These are phyloP conservation scores for Xylaria sp. DNA, from an alignment of 2,329 filamentous ascomycete genomes.

Conservation along the genomic window DNA sequence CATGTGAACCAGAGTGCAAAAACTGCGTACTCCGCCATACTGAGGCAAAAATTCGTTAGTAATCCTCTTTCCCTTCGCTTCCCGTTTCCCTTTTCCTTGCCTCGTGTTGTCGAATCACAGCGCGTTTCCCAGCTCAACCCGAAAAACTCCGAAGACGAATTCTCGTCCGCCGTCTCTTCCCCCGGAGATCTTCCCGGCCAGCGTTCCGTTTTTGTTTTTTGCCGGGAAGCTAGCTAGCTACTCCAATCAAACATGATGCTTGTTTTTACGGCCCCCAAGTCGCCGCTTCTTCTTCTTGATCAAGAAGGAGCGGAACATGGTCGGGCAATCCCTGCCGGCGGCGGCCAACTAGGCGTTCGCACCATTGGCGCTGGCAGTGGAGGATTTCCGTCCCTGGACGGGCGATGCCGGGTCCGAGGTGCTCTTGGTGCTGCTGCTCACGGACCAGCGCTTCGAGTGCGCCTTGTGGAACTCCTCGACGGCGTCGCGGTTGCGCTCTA, in stretches of 20 bases:
- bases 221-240: neutral
- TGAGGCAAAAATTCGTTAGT: slow-evolving; percentile 3
- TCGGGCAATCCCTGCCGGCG: neutral
- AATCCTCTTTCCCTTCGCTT: neutral
- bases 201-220: neutral
- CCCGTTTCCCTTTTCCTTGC: neutral
- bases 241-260: slow-evolving; percentile 3
- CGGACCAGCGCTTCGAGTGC: slow-evolving; percentile 58
- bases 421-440: slow-evolving; percentile 21
- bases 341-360: slow-evolving; percentile 15
- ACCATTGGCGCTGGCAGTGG: slow-evolving; percentile 17
- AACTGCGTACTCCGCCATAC: slow-evolving; percentile 5
- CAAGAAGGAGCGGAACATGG: neutral
- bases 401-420: slow-evolving; percentile 26
- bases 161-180: neutral
- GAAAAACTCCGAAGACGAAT: slow-evolving; percentile 16
- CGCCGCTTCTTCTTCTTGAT: slow-evolving; percentile 3
- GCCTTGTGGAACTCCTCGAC: slow-evolving; percentile 70
- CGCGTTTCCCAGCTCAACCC: neutral
- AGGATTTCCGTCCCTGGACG: slow-evolving; percentile 35
- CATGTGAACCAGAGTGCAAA: slow-evolving; percentile 14
- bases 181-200: neutral
- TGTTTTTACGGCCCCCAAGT: neutral
- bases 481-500: slow-evolving; percentile 64
- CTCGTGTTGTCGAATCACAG: slow-evolving; percentile 16